Evolutionary conservation across 768 basidiomycete genomes (phyloP).

Genomic region (Royoungia palumana): DNA sequence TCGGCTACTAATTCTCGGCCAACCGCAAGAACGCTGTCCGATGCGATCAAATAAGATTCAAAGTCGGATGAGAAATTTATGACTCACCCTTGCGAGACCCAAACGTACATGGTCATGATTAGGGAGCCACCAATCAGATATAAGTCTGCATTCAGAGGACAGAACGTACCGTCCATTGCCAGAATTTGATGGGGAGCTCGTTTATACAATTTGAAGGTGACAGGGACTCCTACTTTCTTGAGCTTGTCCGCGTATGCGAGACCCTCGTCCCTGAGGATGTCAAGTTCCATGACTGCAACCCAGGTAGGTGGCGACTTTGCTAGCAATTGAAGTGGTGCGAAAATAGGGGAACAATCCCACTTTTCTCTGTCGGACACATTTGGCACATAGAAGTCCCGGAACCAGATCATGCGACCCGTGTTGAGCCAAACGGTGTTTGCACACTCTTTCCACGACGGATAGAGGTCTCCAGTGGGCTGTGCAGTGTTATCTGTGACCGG

Average conservation of each 20-base stretch:
- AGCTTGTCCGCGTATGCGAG: slow-evolving; percentile 61
- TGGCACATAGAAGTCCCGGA: slow-evolving; percentile 65
- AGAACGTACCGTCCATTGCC: slow-evolving; percentile 65
- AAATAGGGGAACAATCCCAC: slow-evolving; percentile 71
- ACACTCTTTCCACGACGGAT: slow-evolving; percentile 58
- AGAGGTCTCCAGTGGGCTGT: slow-evolving; percentile 32
- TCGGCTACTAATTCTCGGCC: slow-evolving; percentile 39
- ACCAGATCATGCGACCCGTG: slow-evolving; percentile 70
- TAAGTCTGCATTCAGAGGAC: background rate
- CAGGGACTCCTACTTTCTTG: slow-evolving; percentile 48
- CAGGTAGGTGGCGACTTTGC: slow-evolving; percentile 54
- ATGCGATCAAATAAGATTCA: slow-evolving; percentile 10
- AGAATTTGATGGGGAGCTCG: slow-evolving; percentile 70
- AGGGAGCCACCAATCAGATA: background rate
- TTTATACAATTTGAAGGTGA: slow-evolving; percentile 55
- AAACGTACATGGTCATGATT: background rate
- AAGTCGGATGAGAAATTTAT: background rate
- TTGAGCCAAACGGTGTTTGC: slow-evolving; percentile 58
- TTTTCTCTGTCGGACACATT: slow-evolving; percentile 55
- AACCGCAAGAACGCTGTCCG: slow-evolving; percentile 34
- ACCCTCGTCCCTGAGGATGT: slow-evolving; percentile 70
- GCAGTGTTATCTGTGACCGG: slow-evolving; percentile 78
- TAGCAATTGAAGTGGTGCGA: slow-evolving; percentile 58
- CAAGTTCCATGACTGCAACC: slow-evolving; percentile 65
- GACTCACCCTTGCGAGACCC: slow-evolving; percentile 21